Evolutionary conservation across 345 rosid genomes (phyloP), one percentile per base, ranked within the genome.

Genomic region (Melaleuca quinquenervia): DNA sequence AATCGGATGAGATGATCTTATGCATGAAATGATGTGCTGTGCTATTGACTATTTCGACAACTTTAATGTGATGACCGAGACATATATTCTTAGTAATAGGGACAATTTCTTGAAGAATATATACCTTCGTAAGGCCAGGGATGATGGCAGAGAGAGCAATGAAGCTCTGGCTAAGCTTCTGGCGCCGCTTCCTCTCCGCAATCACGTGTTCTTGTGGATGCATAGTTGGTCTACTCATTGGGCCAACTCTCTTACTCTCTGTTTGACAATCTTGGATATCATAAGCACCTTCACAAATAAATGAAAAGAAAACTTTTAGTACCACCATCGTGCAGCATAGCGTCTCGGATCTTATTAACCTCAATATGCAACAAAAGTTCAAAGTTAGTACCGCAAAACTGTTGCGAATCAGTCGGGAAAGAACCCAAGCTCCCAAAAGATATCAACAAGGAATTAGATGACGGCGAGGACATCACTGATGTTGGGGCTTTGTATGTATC

Each of bases 101-200:
- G 32, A 52, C 14, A 7, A 12, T 18, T 10, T 5, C n/a, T 11
- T 14, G 45, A 52, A 50, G 29, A 24, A 49, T 18, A n/a, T 14
- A 50, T 45, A 92, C 96, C 93, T 96, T 96, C 76, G 91, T 96
- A 7, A 96, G 94, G 45, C 95, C 96, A 6, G 98, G 98, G 88
- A 96, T 90, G 50, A 96, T 89, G 70, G 94, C 90, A 2, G 97
- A 94, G 52, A 96, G 96, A 62, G 96, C 93, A 32, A 96, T 90
- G 87, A 96, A 92, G 13, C 91, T 89, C 87, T 94, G 93, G 84
- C 91, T 92, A 70, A 96, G 95, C 91, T 90, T 94, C 87, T 95
- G 96, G 27, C 98, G 92, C 5, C 98, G 92, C 85, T 95, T 95
- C 89, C 98, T 89, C 88, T 96, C 98, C 3, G 98, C 95, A 26